These are phyloP conservation scores for Boletellus ananas DNA, from an alignment of 768 basidiomycete genomes.

Conservation along the genomic window DNA sequence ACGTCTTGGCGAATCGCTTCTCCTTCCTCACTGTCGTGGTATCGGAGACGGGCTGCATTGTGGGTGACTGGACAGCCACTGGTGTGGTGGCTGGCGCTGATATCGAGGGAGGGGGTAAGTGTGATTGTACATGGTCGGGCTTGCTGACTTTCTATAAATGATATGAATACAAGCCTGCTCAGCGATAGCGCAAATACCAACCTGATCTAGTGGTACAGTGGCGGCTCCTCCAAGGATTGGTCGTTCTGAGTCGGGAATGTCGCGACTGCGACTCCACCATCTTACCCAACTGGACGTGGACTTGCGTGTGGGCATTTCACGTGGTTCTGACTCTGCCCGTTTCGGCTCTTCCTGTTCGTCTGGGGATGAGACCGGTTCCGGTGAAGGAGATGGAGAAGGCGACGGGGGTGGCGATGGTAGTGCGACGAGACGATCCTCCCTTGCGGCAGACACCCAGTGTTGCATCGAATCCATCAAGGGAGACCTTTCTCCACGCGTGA, in stretches of 20 bases:
- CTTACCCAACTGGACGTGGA: slow-evolving; percentile 69
- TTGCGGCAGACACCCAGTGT: slow-evolving; percentile 46
- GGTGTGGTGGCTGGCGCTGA: slow-evolving; percentile 48
- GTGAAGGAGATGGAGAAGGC: slow-evolving; percentile 1
- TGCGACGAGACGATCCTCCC: slow-evolving; percentile 21
- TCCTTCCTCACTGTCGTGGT: slow-evolving; percentile 7
- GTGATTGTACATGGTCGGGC: neutral
- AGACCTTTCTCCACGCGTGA: slow-evolving; percentile 71
- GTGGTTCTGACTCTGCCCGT: slow-evolving; percentile 37
- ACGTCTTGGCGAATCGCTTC: slow-evolving; percentile 83
- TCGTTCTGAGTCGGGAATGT: slow-evolving; percentile 24
- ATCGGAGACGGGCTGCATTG: slow-evolving; percentile 27
- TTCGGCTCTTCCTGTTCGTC: slow-evolving; percentile 30
- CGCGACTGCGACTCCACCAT: slow-evolving; percentile 75
- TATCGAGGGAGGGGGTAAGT: slow-evolving; percentile 31
- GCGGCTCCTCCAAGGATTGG: slow-evolving; percentile 22
- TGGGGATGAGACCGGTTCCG: slow-evolving; percentile 19
- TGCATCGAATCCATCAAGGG: slow-evolving; percentile 72
- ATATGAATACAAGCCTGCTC: neutral
- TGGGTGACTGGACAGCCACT: slow-evolving; percentile 16
- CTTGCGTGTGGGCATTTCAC: slow-evolving; percentile 34
- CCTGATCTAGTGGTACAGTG: slow-evolving; percentile 25
- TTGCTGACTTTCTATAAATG: slow-evolving; percentile 12
- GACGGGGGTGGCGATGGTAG: slow-evolving; percentile 9
- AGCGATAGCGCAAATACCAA: slow-evolving; percentile 1